A percentile compares a stretch with the other conserved stretches of the same genome.
phyloP scores from a whole-genome alignment of 176 grass and related monocot genomes.

The Metroxylon sagu region DNA sequence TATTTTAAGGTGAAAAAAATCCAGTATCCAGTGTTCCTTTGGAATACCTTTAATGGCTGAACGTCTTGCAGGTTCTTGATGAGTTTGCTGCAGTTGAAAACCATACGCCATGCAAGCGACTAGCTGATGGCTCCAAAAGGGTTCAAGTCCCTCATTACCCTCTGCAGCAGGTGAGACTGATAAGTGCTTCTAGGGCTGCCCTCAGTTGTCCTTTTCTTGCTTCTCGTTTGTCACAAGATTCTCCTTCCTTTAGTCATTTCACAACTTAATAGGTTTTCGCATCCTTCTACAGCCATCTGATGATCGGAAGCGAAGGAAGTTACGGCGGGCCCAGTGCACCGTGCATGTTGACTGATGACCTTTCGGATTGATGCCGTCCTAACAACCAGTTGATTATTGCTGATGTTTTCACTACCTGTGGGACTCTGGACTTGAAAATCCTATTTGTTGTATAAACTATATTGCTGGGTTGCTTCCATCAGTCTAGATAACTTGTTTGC shows the following conservation, averaged over 20 bases:
- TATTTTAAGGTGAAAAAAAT: too few species aligned
- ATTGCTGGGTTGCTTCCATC: background rate
- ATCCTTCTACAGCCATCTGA: slow-evolving; percentile 20
- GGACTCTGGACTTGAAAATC: too few species aligned
- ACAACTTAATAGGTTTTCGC: background rate
- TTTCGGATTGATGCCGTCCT: slow-evolving; percentile 13
- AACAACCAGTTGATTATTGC: slow-evolving; percentile 6
- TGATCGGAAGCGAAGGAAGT: slow-evolving; percentile 26
- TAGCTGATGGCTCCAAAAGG: slow-evolving; percentile 78
- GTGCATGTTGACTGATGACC: slow-evolving; percentile 39
- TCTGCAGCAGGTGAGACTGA: slow-evolving; percentile 25
- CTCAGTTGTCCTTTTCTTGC: background rate
- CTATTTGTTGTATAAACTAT: too few species aligned
- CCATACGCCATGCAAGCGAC: slow-evolving; percentile 48
- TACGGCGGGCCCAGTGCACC: slow-evolving; percentile 23
- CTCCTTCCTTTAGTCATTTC: background rate
- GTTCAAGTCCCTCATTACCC: slow-evolving; percentile 66
- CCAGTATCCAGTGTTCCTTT: too few species aligned
- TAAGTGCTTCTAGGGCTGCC: too few species aligned
- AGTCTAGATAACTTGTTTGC: background rate
- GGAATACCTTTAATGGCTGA: too few species aligned
- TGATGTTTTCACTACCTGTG: too few species aligned
- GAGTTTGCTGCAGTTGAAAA: slow-evolving; percentile 40
- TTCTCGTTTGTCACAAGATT: background rate
- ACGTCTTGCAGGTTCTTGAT: slow-evolving; percentile 52